Base-by-base conservation (phyloP, 441 rosid genomes). In the Jatropha podagrica region DNA sequence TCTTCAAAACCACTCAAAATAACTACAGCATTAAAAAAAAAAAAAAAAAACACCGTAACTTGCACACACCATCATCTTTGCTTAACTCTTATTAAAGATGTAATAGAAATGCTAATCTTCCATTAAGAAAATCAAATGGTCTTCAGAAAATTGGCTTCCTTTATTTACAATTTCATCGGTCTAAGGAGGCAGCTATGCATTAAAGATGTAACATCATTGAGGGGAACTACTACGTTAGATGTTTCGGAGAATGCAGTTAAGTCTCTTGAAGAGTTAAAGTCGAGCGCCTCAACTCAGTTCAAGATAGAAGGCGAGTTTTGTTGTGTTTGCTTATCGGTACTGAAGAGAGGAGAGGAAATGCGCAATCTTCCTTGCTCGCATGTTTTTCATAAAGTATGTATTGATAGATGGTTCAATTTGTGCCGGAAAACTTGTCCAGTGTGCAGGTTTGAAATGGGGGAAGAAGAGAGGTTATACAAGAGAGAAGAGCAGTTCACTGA, bases 361-460 rank as follows among this genome's bases (percentile, higher is more conserved):
- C 75, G 76, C 0, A 76, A 81, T 37, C 85, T 90, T 65, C 92
- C 91, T 17, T 90, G 94, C 70, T 67, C 65, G 76, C 94, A 88
- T 56, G 69, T 65, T 78, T 90, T 90, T 66, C 94, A 88, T 61
- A 73, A 56, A 72, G 69, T 10, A 5, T 90, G 94, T 64, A 75
- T 90, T 1, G 85, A 88, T 11, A 85, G 77, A 74, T 90, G 94
- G 94, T 81, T 88, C 54, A 63, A 58, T 59, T 75, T 48, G 37
- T 75, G 82, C 68, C 71, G 76, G 77, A 87, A 80, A 76, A 87
- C 88, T 1, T 90, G 94, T 49, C 94, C 94, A 0, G n/a, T 90
- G 2, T 90, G 94, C 81, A 79, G 92, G 79, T 87, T 80, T 65
- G 75, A 78, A 0, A 54, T 87, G 81, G 87, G 75, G 4, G 81